A percentile compares a stretch with the other conserved stretches of the same genome.
Conservation (phyloP, 164 flowering plant species). For the Pachysandra terminalis region DNA sequence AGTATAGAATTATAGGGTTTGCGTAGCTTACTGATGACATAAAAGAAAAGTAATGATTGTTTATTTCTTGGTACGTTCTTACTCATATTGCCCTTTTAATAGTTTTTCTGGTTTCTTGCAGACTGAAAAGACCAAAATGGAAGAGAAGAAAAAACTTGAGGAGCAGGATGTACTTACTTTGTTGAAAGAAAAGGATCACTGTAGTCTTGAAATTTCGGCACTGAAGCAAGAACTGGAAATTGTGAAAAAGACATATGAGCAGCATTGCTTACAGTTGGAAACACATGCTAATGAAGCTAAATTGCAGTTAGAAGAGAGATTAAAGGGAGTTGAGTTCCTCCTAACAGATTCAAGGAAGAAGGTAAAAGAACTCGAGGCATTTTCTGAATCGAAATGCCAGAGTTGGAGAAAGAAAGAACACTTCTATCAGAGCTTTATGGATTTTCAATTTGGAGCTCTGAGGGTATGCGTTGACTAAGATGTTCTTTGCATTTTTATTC, state of each 20-base stretch:
- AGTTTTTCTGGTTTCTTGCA: slow-evolving; percentile 23
- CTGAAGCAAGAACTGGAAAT: slow-evolving; percentile 54
- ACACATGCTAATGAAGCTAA: slow-evolving; percentile 44
- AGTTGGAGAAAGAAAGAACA: slow-evolving; percentile 61
- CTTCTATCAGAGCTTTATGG: slow-evolving; percentile 40
- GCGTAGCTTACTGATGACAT: background rate
- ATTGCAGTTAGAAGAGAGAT: slow-evolving; percentile 41
- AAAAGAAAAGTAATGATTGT: background rate
- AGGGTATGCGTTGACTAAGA: slow-evolving; percentile 39
- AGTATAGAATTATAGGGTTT: no score
- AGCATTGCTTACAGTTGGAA: slow-evolving; percentile 45
- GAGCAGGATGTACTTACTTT: slow-evolving; percentile 52
- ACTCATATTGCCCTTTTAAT: background rate
- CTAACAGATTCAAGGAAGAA: slow-evolving; percentile 50
- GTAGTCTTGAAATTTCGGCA: slow-evolving; percentile 41
- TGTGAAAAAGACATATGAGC: slow-evolving; percentile 42
- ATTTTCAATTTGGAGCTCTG: slow-evolving; percentile 45
- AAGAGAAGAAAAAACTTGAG: slow-evolving; percentile 62
- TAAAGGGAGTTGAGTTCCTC: slow-evolving; percentile 55
- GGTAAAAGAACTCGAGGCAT: slow-evolving; percentile 55
- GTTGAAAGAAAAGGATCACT: slow-evolving; percentile 51
- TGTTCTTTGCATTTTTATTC: slow-evolving; percentile 2
- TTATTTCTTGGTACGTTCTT: background rate
- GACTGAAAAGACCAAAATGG: slow-evolving; percentile 65
- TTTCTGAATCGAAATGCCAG: slow-evolving; percentile 45